A percentile compares a stretch with the other conserved stretches of the same genome.
These are phyloP conservation scores for Ustilago sp. DNA, from an alignment of 1,284 basidiomycete genomes.

Conservation along the genomic window DNA sequence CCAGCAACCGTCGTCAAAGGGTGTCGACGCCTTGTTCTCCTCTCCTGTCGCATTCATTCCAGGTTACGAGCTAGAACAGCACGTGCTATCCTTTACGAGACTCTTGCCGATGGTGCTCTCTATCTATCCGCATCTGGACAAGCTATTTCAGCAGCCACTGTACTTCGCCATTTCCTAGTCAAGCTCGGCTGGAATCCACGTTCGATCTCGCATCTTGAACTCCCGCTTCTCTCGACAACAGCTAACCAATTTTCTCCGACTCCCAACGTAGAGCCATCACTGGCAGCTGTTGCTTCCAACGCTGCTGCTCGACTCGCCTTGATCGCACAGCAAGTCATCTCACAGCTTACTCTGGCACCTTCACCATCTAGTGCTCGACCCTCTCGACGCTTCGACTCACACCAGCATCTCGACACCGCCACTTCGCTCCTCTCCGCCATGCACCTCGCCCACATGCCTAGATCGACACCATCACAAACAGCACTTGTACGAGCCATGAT, in stretches of 20 bases:
- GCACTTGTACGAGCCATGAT: conserved; percentile 36
- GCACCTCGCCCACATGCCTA: conserved; percentile 23
- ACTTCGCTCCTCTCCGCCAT: conserved; percentile 25
- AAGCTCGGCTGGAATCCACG: conserved; percentile 35
- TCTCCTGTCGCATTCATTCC: conserved; percentile 8
- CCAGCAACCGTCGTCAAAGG: conserved; percentile 8
- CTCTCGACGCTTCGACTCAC: conserved; percentile 25
- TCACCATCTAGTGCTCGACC: conserved; percentile 22
- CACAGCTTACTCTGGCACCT: conserved; percentile 30
- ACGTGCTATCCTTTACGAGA: conserved; percentile 19
- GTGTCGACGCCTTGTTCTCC: conserved; percentile 29
- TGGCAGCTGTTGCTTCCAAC: neutral
- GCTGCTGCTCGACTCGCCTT: conserved; percentile 14
- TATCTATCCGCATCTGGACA: conserved; percentile 22
- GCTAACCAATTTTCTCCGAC: neutral
- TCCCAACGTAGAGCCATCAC: neutral
- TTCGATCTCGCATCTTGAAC: neutral
- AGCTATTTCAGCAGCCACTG: conserved; percentile 16
- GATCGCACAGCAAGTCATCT: conserved; percentile 25
- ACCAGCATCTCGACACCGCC: conserved; percentile 24
- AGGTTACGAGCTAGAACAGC: conserved; percentile 14
- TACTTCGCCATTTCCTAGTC: conserved; percentile 30
- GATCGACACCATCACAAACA: conserved; percentile 23
- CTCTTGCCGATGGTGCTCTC: conserved; percentile 23
- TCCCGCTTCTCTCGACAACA: neutral